Evolutionary conservation across 2,329 filamentous ascomycete genomes (phyloP).

Genomic region (Sporothrix humicola): DNA sequence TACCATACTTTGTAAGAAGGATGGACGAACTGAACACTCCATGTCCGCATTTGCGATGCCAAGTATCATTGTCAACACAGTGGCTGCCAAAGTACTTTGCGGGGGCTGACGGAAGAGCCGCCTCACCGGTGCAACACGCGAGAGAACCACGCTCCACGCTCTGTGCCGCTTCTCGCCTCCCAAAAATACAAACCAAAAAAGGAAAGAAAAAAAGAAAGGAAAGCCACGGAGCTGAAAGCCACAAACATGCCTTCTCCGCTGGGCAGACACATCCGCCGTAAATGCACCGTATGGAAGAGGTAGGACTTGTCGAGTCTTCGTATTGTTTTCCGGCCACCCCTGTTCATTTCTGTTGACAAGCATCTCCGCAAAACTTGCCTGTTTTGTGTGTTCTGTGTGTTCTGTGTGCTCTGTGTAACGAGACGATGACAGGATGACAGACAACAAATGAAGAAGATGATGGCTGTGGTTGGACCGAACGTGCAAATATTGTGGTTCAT

Average conservation of each 20-base stretch:
- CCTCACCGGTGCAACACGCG: not conserved
- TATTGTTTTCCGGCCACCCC: not conserved
- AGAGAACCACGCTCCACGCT: not conserved
- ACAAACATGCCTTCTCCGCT: constrained; percentile 17
- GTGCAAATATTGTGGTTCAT: not conserved
- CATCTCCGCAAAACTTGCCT: not conserved
- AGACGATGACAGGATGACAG: not conserved
- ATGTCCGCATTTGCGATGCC: not conserved
- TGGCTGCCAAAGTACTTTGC: not conserved
- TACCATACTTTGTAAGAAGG: not conserved
- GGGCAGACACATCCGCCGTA: not conserved
- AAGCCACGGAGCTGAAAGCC: constrained; percentile 22
- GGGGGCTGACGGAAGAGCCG: constrained; percentile 25
- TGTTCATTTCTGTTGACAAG: not conserved
- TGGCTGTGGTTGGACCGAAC: not conserved
- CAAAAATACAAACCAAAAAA: not conserved
- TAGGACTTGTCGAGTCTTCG: no score
- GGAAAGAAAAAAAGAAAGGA: not conserved
- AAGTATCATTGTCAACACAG: not conserved
- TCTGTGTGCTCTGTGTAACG: not conserved
- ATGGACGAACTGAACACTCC: not conserved
- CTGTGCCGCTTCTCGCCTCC: not conserved
- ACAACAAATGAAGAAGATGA: not conserved
- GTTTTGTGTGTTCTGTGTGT: no score
- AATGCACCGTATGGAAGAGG: not conserved